Conservation (phyloP, 441 rosid genomes). For the Kokia cookei region DNA sequence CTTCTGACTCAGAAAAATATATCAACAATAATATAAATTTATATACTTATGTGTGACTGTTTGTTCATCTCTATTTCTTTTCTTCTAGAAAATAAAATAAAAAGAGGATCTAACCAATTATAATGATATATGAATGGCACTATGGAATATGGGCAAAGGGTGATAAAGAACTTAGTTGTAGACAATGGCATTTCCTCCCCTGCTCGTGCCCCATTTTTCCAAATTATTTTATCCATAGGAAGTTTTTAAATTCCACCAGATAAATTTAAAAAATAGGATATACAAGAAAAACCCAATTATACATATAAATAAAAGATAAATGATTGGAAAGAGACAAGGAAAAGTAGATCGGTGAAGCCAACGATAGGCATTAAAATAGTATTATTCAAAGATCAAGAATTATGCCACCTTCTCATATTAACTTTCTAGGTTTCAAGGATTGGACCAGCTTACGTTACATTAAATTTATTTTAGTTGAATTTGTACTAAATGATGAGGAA, state of each 20-base stretch:
- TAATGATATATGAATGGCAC: not conserved
- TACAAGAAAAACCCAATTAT: not conserved
- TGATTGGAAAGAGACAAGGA: not conserved
- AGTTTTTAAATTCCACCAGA: no score
- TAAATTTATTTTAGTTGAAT: not conserved
- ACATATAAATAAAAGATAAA: not conserved
- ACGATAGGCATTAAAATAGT: conserved; percentile 17
- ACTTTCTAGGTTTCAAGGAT: not conserved
- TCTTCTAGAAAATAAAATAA: not conserved
- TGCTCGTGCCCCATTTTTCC: no score
- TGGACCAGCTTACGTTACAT: conserved; percentile 7
- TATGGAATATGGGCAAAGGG: not conserved
- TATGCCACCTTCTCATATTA: not conserved
- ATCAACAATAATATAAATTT: not conserved
- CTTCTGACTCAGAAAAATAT: not conserved
- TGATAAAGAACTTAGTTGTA: not conserved
- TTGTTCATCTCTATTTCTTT: not conserved
- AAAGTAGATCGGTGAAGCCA: not conserved
- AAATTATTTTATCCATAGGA: no score
- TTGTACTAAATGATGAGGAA: not conserved
- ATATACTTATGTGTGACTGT: not conserved
- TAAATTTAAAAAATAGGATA: no score
- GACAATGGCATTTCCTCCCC: no score
- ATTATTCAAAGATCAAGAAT: conserved; percentile 3
- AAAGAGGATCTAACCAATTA: conserved; percentile 4